phyloP scores from a whole-genome alignment of 2,329 filamentous ascomycete species.

The Cytospora paraplurivora region DNA sequence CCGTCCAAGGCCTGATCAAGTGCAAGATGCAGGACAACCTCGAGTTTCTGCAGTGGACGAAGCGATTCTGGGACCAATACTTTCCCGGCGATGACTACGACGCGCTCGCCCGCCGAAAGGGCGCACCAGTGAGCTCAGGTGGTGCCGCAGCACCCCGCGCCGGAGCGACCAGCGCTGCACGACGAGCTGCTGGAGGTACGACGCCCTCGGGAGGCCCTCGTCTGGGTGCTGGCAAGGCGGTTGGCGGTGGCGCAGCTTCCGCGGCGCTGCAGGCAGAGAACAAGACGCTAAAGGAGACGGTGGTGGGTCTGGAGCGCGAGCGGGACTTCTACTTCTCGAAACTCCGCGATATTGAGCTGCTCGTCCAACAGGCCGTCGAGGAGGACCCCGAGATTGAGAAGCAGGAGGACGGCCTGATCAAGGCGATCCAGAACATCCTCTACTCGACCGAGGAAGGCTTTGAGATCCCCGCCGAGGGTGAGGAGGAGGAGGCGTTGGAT shows the following conservation, averaged over 20 bases:
- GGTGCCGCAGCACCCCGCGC: conserved; percentile 52
- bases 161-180: conserved; percentile 48
- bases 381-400: conserved; percentile 91
- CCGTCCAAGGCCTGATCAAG: conserved; percentile 86
- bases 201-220: conserved; percentile 63
- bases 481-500: conserved; percentile 65
- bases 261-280: conserved; percentile 84
- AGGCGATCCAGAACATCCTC: conserved; percentile 93
- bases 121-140: conserved; percentile 59
- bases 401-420: conserved; percentile 87
- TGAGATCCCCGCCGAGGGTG: conserved; percentile 83
- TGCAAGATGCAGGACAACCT: conserved; percentile 99
- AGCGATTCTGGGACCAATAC: conserved; percentile 97
- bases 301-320: conserved; percentile 92
- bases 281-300: conserved; percentile 87
- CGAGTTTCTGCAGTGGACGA: conserved; percentile 96
- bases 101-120: conserved; percentile 82
- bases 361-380: conserved; percentile 91
- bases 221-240: conserved; percentile 42
- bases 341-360: conserved; percentile 90
- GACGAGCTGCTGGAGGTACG: conserved; percentile 57
- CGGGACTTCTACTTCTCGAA: conserved; percentile 99
- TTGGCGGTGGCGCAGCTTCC: conserved; percentile 57
- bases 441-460: conserved; percentile 96
- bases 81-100: conserved; percentile 98